These are phyloP conservation scores for Fusarium nodosum DNA, from an alignment of 2,329 filamentous ascomycete species.

Conservation along the genomic window DNA sequence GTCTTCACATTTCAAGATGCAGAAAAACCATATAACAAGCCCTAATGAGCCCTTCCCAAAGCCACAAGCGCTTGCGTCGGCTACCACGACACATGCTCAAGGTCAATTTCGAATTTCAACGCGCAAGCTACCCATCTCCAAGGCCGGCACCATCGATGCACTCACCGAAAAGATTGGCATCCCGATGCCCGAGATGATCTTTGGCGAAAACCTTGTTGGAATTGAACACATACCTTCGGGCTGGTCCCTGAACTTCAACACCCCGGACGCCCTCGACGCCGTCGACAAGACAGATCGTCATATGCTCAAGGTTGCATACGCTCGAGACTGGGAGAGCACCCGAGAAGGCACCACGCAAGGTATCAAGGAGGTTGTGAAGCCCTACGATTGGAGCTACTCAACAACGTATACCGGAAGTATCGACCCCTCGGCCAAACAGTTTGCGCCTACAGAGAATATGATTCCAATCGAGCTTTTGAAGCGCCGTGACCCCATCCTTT, in stretches of 20 bases:
- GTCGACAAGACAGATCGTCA: slow-evolving; percentile 94
- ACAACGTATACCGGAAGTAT: slow-evolving; percentile 86
- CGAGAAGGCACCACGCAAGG: slow-evolving; percentile 83
- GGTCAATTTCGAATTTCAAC: slow-evolving; percentile 81
- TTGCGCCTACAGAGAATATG: slow-evolving; percentile 55
- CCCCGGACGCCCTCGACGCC: slow-evolving; percentile 86
- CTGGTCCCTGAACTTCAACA: slow-evolving; percentile 86
- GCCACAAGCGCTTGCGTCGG: slow-evolving; percentile 62
- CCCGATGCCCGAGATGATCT: slow-evolving; percentile 97
- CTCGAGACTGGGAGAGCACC: slow-evolving; percentile 81
- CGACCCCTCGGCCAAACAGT: slow-evolving; percentile 50
- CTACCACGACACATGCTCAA: slow-evolving; percentile 70
- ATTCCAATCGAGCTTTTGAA: slow-evolving; percentile 91
- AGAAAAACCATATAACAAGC: slow-evolving; percentile 55
- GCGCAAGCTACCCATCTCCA: slow-evolving; percentile 94
- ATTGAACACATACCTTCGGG: slow-evolving; percentile 80
- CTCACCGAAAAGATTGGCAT: slow-evolving; percentile 86
- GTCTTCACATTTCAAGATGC: slow-evolving; percentile 48
- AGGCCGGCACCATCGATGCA: slow-evolving; percentile 87
- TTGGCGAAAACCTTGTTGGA: slow-evolving; percentile 90
- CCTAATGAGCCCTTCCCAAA: slow-evolving; percentile 68
- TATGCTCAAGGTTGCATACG: slow-evolving; percentile 95
- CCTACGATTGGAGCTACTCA: slow-evolving; percentile 98
- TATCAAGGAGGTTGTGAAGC: slow-evolving; percentile 94
- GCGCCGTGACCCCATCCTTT: slow-evolving; percentile 91